These are phyloP conservation scores for Lomentospora prolificans DNA, from an alignment of 2,329 filamentous ascomycete genomes.

Conservation along the genomic window DNA sequence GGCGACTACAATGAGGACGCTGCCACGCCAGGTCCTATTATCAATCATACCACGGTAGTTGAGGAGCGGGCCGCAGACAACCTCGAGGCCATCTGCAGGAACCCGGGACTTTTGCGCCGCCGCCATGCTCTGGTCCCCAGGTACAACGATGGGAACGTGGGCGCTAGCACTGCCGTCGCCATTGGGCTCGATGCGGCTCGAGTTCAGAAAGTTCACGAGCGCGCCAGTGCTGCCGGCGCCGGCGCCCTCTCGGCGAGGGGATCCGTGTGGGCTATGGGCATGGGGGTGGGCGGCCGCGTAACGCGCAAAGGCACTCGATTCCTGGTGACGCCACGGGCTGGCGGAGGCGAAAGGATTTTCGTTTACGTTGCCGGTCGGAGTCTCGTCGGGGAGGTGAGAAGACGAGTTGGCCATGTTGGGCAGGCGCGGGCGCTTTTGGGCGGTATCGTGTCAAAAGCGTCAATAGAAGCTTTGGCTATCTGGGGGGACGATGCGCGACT, in stretches of 20 bases:
- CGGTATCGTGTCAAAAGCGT: background rate
- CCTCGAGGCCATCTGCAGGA: slow-evolving; percentile 41
- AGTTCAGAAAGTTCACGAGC: slow-evolving; percentile 47
- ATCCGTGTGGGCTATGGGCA: slow-evolving; percentile 5
- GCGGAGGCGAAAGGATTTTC: slow-evolving; percentile 40
- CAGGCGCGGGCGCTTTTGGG: background rate
- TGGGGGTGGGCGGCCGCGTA: slow-evolving; percentile 24
- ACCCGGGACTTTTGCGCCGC: background rate
- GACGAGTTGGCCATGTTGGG: background rate
- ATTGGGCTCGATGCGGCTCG: slow-evolving; percentile 36
- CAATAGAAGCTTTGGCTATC: background rate
- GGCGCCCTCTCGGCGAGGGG: slow-evolving; percentile 32
- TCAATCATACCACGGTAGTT: slow-evolving; percentile 72
- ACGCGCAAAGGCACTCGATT: slow-evolving; percentile 45
- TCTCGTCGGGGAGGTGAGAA: background rate
- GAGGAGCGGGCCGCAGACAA: slow-evolving; percentile 63
- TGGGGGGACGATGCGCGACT: background rate
- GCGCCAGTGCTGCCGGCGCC: slow-evolving; percentile 35
- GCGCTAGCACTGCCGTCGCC: slow-evolving; percentile 27
- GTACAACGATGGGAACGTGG: slow-evolving; percentile 40
- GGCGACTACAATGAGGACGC: slow-evolving; percentile 71
- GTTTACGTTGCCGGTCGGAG: slow-evolving; percentile 11
- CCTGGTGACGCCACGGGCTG: slow-evolving; percentile 54
- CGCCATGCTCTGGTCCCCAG: slow-evolving; percentile 11
- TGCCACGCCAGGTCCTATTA: slow-evolving; percentile 65